phyloP scores from a whole-genome alignment of 495 filamentous ascomycete species.

The Cetradonia linearis region DNA sequence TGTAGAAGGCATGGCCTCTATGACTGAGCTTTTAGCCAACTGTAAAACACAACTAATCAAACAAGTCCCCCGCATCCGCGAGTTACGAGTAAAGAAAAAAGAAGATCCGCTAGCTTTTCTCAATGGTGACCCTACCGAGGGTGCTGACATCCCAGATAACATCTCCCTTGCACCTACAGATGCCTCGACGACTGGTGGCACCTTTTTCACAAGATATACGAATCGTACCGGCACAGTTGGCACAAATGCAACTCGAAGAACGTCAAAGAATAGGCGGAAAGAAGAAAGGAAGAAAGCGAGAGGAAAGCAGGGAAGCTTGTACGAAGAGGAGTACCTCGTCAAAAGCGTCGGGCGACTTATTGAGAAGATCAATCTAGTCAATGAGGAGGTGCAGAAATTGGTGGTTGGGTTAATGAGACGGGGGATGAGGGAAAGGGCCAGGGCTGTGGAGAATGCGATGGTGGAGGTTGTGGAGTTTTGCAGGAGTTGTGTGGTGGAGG shows the following conservation, averaged over 20 bases:
- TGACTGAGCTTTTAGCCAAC: conserved; percentile 83
- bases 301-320: conserved; percentile 91
- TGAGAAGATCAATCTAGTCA: conserved; percentile 64
- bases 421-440: conserved; percentile 77
- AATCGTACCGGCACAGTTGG: conserved; percentile 50
- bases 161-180: conserved; percentile 82
- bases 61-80: conserved; percentile 73
- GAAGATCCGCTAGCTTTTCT: conserved; percentile 74
- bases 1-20: conserved; percentile 61
- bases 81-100: conserved; percentile 67
- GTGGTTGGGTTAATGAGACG: conserved; percentile 65
- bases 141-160: conserved; percentile 74
- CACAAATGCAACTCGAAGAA: conserved; percentile 60
- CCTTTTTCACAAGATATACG: conserved; percentile 87
- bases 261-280: conserved; percentile 67
- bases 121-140: conserved; percentile 48
- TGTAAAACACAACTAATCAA: conserved; percentile 74
- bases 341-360: conserved; percentile 76
- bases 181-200: conserved; percentile 56
- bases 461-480: conserved; percentile 63
- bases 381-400: conserved; percentile 57
- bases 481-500: conserved; percentile 49
- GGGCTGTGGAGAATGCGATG: conserved; percentile 62
- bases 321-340: conserved; percentile 94
- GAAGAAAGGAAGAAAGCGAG: conserved; percentile 93